Percentiles rank a stretch among this genome's conserved stretches.
Evolutionary conservation across 768 basidiomycete species (phyloP).

Genomic region (Holtermannia corniformis): DNA sequence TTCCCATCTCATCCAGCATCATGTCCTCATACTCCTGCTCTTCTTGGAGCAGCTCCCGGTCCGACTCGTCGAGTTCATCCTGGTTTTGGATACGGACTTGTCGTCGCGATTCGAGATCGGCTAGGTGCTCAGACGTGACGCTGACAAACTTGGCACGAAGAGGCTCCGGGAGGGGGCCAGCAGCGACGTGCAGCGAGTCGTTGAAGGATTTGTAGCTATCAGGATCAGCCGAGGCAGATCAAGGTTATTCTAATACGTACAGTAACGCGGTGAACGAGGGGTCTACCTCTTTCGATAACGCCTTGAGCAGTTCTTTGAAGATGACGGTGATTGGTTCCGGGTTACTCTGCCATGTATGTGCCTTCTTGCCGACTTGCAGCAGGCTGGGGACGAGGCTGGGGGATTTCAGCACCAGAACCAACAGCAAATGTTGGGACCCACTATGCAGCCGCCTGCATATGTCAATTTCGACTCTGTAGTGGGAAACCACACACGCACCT

Average conservation of each 20-base stretch:
- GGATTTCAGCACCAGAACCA: background rate
- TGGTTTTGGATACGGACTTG: conserved; percentile 8
- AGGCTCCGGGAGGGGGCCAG: conserved; percentile 6
- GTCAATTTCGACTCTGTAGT: background rate
- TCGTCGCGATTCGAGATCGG: conserved; percentile 6
- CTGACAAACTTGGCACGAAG: conserved; percentile 6
- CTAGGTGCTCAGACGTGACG: conserved; percentile 8
- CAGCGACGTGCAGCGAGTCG: conserved; percentile 20
- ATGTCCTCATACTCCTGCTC: conserved; percentile 16
- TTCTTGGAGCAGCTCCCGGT: conserved; percentile 13
- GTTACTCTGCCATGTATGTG: conserved; percentile 5
- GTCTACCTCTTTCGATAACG: conserved; percentile 16
- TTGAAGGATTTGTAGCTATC: conserved; percentile 24
- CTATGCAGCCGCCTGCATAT: conserved; percentile 10
- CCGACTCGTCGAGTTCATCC: conserved; percentile 18
- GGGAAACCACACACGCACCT: conserved; percentile 9
- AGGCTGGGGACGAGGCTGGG: conserved; percentile 17
- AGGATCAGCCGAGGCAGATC: background rate
- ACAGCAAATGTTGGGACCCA: background rate
- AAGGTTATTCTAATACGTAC: conserved; percentile 13
- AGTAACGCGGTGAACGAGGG: conserved; percentile 11
- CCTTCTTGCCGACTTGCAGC: conserved; percentile 23
- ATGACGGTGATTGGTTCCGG: conserved; percentile 8
- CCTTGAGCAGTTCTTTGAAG: conserved; percentile 14
- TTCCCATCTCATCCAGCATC: conserved; percentile 11